Conservation (phyloP, 768 basidiomycete genomes). For the button mushroom (Agaricus bisporus) region DNA sequence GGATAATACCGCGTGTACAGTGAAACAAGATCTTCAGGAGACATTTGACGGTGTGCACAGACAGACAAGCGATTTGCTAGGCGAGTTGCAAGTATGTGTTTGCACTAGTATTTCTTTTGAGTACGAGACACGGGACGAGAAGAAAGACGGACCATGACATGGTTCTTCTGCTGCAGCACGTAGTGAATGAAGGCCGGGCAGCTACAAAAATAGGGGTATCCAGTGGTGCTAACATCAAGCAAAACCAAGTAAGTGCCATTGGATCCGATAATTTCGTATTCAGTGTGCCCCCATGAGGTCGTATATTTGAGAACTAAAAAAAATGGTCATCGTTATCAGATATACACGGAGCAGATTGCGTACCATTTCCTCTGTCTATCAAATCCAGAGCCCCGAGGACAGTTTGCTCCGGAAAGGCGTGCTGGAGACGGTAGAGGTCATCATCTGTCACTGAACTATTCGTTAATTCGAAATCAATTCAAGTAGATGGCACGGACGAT, state of each 20-base stretch:
- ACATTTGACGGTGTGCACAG: conserved; percentile 43
- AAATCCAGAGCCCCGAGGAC: conserved; percentile 70
- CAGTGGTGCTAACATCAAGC: conserved; percentile 33
- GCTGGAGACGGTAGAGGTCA: conserved; percentile 45
- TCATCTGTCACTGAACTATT: conserved; percentile 34
- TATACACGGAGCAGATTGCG: conserved; percentile 8
- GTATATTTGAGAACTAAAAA: conserved; percentile 53
- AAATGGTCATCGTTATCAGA: not conserved
- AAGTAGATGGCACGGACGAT: not conserved
- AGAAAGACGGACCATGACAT: conserved; percentile 49
- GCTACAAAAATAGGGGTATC: conserved; percentile 55
- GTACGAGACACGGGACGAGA: not conserved
- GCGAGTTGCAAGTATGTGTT: conserved; percentile 66
- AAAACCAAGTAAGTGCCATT: conserved; percentile 56
- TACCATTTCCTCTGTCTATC: conserved; percentile 68
- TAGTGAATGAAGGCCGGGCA: conserved; percentile 70
- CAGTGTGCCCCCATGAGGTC: conserved; percentile 48
- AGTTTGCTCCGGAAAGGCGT: conserved; percentile 56
- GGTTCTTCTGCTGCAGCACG: conserved; percentile 52
- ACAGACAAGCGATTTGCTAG: conserved; percentile 50
- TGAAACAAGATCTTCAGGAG: conserved; percentile 41
- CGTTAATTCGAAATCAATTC: not conserved
- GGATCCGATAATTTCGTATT: conserved; percentile 67
- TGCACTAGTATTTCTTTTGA: conserved; percentile 46
- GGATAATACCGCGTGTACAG: conserved; percentile 32